Conservation (phyloP, 768 basidiomycete species). For the Hebeloma cylindrosporum region DNA sequence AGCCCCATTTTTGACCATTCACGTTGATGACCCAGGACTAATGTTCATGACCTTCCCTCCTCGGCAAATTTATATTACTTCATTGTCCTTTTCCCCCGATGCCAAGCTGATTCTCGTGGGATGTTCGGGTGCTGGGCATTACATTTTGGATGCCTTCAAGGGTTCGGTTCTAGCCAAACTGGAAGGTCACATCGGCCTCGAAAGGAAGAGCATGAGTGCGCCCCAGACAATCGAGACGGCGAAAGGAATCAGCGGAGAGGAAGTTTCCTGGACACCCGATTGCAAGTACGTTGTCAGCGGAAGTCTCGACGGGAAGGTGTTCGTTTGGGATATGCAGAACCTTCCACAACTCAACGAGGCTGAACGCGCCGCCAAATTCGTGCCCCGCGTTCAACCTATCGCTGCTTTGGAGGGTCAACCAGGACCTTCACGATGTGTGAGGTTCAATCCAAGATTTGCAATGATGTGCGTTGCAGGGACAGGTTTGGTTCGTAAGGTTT, state of each 20-base stretch:
- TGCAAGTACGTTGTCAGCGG: slow-evolving; percentile 89
- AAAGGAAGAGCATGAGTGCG: slow-evolving; percentile 56
- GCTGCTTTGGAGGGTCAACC: slow-evolving; percentile 73
- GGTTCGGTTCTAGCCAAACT: slow-evolving; percentile 82
- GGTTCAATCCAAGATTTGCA: slow-evolving; percentile 84
- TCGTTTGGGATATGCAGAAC: slow-evolving; percentile 82
- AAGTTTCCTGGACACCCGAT: slow-evolving; percentile 93
- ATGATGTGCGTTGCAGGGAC: slow-evolving; percentile 87
- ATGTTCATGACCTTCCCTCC: slow-evolving; percentile 80
- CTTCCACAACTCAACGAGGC: slow-evolving; percentile 52
- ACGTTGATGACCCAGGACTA: slow-evolving; percentile 79
- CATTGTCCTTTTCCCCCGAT: slow-evolving; percentile 85
- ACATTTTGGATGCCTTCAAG: slow-evolving; percentile 89
- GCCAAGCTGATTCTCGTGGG: slow-evolving; percentile 90
- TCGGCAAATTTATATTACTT: slow-evolving; percentile 87
- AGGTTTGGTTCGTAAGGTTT: slow-evolving; percentile 54
- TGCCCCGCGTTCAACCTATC: slow-evolving; percentile 41
- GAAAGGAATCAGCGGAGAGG: slow-evolving; percentile 88
- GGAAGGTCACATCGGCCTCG: slow-evolving; percentile 81
- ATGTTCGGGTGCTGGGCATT: slow-evolving; percentile 91
- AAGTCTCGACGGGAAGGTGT: slow-evolving; percentile 80
- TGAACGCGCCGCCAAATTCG: slow-evolving; percentile 58
- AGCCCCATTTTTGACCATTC: slow-evolving; percentile 83
- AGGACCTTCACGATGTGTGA: slow-evolving; percentile 81
- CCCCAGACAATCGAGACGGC: slow-evolving; percentile 62